These are phyloP conservation scores for Colletotrichum tropicale DNA, from an alignment of 2,329 filamentous ascomycete species.

Conservation along the genomic window DNA sequence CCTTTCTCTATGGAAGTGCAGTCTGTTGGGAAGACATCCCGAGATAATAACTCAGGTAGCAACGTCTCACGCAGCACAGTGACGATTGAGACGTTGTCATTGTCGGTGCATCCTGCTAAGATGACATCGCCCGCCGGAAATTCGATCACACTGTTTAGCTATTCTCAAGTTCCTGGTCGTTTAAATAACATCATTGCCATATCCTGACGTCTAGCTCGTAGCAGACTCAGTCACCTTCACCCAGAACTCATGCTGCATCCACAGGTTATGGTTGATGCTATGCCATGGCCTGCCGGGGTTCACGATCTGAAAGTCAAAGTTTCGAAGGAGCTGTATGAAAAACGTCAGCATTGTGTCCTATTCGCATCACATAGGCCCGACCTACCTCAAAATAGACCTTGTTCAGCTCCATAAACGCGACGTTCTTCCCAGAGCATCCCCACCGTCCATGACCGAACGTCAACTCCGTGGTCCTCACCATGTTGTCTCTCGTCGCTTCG, in stretches of 20 bases:
- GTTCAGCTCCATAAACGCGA: constrained; percentile 47
- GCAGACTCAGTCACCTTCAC: constrained; percentile 22
- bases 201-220: neutral
- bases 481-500: constrained; percentile 23
- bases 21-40: no score
- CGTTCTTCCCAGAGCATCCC: constrained; percentile 35
- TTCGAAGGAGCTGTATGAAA: constrained; percentile 25
- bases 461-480: constrained; percentile 31
- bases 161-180: no score
- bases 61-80: no score
- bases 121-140: no score
- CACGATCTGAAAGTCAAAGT: constrained; percentile 28
- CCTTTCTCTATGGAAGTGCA: no score
- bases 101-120: no score
- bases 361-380: neutral
- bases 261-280: constrained; percentile 30
- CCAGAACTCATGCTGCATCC: constrained; percentile 28
- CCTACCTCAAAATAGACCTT: constrained; percentile 48
- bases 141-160: no score
- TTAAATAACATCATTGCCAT: fast-evolving
- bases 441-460: constrained; percentile 41
- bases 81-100: no score
- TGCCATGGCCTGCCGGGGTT: constrained; percentile 32
- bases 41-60: no score
- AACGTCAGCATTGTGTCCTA: neutral